Percentiles rank a stretch among this genome's conserved stretches.
Conservation (phyloP, 805 yeast genomes). For the Torulaspora franciscae region DNA sequence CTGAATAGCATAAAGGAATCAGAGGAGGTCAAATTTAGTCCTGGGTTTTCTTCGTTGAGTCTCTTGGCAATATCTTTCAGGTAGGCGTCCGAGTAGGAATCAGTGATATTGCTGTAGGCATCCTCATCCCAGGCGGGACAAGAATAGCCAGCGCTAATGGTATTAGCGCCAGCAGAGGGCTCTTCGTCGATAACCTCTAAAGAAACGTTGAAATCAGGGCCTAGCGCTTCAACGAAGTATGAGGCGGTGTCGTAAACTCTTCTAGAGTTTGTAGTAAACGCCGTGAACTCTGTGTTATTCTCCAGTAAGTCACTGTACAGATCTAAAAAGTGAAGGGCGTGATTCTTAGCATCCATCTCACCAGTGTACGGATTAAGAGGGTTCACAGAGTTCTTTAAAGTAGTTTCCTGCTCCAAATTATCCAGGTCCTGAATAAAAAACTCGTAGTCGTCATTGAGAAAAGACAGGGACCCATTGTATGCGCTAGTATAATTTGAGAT, state of each 20-base stretch:
- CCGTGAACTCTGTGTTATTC: conserved; percentile 37
- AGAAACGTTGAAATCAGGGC: conserved; percentile 25
- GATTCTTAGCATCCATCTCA: conserved; percentile 39
- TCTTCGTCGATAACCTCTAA: conserved; percentile 41
- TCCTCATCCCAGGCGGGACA: conserved; percentile 39
- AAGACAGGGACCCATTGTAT: conserved; percentile 48
- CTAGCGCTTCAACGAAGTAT: conserved; percentile 44
- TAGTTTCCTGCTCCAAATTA: conserved; percentile 41
- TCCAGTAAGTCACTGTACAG: conserved; percentile 42
- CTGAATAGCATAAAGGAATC: conserved; percentile 53
- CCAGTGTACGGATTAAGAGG: conserved; percentile 43
- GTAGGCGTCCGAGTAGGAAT: conserved; percentile 34
- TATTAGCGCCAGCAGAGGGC: conserved; percentile 44
- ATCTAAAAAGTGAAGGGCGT: conserved; percentile 43
- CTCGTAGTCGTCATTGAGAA: conserved; percentile 44
- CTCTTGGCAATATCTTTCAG: conserved; percentile 53
- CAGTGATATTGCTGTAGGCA: conserved; percentile 15
- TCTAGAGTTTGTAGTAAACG: conserved; percentile 45
- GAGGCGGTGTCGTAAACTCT: conserved; percentile 47
- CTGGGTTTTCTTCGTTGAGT: conserved; percentile 51
- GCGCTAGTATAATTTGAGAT: conserved; percentile 26
- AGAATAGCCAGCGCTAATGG: conserved; percentile 45
- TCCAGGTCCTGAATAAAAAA: conserved; percentile 42
- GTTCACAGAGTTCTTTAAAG: conserved; percentile 26
- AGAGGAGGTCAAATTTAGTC: conserved; percentile 44